A percentile compares a stretch with the other conserved stretches of the same genome.
Conservation (phyloP, 805 yeast genomes). For the Yarrowia sp. region DNA sequence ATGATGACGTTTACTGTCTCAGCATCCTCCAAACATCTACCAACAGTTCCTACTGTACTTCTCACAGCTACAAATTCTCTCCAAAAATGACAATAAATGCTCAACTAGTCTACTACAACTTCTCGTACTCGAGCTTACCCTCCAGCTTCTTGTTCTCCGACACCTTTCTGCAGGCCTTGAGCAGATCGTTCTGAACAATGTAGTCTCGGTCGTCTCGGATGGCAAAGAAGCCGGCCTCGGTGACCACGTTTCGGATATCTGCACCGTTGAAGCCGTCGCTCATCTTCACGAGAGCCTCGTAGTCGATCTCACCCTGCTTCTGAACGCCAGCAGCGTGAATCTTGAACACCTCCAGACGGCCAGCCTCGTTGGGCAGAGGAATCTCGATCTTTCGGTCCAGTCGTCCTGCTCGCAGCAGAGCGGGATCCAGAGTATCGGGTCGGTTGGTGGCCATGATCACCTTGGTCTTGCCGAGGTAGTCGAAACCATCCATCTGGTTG, state of each 20-base stretch:
- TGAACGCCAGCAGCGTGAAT: conserved; percentile 83
- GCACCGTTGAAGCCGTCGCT: conserved; percentile 99
- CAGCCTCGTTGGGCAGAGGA: conserved; percentile 92
- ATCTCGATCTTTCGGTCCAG: conserved; percentile 95
- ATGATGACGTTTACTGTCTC: too few relatives aligned
- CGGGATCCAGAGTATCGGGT: conserved; percentile 98
- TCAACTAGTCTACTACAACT: conserved; percentile 50
- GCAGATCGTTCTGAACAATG: conserved; percentile 85
- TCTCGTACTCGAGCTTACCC: conserved; percentile 93
- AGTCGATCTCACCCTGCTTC: conserved; percentile 94
- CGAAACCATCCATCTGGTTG: conserved; percentile 98
- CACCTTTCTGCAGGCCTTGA: conserved; percentile 98
- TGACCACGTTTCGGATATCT: conserved; percentile 90
- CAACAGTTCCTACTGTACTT: too few relatives aligned
- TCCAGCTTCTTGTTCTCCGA: conserved; percentile 96
- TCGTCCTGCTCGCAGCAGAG: conserved; percentile 94
- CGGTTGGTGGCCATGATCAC: conserved; percentile 99
- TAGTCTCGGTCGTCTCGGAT: conserved; percentile 97
- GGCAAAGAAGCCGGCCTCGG: conserved; percentile 99
- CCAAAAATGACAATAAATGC: not conserved
- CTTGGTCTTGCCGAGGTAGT: conserved; percentile 92
- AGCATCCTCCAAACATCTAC: too few relatives aligned
- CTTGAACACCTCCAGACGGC: conserved; percentile 89
- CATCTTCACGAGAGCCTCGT: conserved; percentile 96
- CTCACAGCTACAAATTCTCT: too few relatives aligned